Conservation (phyloP, 192 early-diverging fungal genomes). For the Geranomyces variabilis region DNA sequence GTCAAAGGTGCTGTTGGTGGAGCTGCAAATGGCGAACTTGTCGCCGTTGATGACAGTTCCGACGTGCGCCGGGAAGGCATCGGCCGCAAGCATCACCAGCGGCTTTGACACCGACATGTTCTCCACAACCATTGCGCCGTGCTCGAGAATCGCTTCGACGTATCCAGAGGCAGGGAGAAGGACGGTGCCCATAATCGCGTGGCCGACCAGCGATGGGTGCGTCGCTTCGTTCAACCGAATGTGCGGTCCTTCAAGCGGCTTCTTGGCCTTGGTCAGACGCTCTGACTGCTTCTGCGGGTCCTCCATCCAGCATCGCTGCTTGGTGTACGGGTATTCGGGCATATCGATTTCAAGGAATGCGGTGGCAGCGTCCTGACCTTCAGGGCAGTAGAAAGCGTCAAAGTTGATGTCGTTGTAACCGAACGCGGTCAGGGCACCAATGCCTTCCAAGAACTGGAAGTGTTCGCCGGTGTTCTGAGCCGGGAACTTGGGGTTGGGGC, state of each 20-base stretch:
- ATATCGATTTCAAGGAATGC: too few species aligned
- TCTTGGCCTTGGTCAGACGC: slow-evolving; percentile 1
- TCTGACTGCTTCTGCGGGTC: neutral
- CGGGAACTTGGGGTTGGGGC: slow-evolving; percentile 14
- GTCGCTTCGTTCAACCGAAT: slow-evolving; percentile 24
- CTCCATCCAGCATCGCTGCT: neutral
- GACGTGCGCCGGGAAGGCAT: slow-evolving; percentile 8
- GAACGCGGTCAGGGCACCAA: slow-evolving; percentile 1
- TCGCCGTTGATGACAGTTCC: slow-evolving; percentile 10
- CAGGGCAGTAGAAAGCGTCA: slow-evolving; percentile 6
- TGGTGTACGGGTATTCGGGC: slow-evolving; percentile 20
- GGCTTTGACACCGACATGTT: slow-evolving; percentile 15
- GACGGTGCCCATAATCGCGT: slow-evolving; percentile 27
- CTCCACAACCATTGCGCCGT: slow-evolving; percentile 15
- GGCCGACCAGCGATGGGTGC: slow-evolving; percentile 33
- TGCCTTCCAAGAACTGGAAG: slow-evolving; percentile 19
- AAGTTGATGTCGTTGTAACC: slow-evolving; percentile 16
- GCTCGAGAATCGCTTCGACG: slow-evolving; percentile 15
- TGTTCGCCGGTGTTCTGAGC: slow-evolving; percentile 15
- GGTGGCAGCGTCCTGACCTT: slow-evolving; percentile 6
- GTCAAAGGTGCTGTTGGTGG: neutral
- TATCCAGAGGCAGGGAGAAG: slow-evolving; percentile 35
- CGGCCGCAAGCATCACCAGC: slow-evolving; percentile 17
- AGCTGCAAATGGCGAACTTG: slow-evolving; percentile 4
- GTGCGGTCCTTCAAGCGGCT: slow-evolving; percentile 20